Evolutionary conservation across 345 rosid species (phyloP).

Genomic region (Lepidium africanum): DNA sequence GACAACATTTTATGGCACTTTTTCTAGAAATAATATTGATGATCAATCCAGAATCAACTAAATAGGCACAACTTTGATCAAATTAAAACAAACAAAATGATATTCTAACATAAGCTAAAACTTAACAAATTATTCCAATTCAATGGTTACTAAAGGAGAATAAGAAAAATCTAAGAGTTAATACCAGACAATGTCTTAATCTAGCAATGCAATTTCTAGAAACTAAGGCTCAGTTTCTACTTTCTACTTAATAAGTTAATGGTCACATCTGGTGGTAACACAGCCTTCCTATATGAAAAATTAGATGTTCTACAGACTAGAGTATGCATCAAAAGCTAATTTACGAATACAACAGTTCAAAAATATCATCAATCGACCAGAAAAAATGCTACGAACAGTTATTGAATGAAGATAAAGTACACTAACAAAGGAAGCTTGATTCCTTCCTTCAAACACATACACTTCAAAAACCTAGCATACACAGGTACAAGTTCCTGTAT

Average conservation of each 20-base stretch:
- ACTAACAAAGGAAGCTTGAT: background rate
- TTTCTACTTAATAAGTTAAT: no score
- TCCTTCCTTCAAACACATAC: background rate
- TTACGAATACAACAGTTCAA: background rate
- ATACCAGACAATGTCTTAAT: no score
- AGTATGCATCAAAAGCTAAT: background rate
- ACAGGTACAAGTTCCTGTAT: constrained; percentile 39
- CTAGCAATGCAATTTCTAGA: no score
- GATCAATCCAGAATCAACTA: background rate
- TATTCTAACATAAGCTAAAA: no score
- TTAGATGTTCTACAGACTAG: background rate
- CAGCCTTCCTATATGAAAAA: background rate
- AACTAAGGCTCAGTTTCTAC: background rate
- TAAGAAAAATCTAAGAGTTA: no score
- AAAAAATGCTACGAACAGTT: background rate
- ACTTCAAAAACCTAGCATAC: background rate
- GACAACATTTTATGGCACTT: background rate
- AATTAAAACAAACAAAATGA: background rate
- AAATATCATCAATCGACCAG: background rate
- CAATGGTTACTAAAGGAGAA: background rate
- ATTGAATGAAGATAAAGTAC: background rate
- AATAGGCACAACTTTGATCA: background rate
- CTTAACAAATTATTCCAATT: background rate
- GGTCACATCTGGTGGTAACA: background rate
- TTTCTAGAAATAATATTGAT: background rate